These are phyloP conservation scores for Pseudogymnoascus sp. DNA, from an alignment of 2,329 filamentous ascomycete genomes.

Conservation along the genomic window DNA sequence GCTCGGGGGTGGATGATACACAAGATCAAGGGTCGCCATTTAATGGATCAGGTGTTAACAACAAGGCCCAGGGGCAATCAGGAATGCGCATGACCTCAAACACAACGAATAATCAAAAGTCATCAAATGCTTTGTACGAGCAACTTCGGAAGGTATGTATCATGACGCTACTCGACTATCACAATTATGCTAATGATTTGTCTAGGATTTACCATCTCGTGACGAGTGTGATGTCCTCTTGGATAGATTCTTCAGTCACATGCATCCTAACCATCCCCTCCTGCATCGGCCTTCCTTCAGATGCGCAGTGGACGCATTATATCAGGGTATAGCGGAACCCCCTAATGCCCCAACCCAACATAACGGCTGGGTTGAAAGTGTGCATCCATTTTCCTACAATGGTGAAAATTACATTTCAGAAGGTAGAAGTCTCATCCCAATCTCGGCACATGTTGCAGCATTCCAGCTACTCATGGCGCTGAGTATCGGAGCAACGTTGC, in stretches of 20 bases:
- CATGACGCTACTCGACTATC: background rate
- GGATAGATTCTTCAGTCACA: constrained; percentile 23
- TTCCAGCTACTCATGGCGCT: constrained; percentile 32
- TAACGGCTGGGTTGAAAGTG: constrained; percentile 22
- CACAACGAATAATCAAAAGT: too few species aligned
- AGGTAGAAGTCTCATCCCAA: background rate
- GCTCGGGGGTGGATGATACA: background rate
- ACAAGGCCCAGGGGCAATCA: background rate
- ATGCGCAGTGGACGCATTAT: constrained; percentile 22
- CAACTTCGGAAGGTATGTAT: constrained; percentile 10
- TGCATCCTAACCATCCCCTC: constrained; percentile 28
- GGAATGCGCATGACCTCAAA: too few species aligned
- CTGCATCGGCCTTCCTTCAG: constrained; percentile 24
- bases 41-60: constrained; percentile 14
- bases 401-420: constrained; percentile 15
- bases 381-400: constrained; percentile 23
- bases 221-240: constrained; percentile 22
- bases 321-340: constrained; percentile 17
- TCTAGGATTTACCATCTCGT: constrained; percentile 21
- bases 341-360: constrained; percentile 15
- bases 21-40: background rate
- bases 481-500: constrained; percentile 29
- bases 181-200: background rate
- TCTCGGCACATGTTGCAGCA: constrained; percentile 11
- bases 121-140: background rate